Evolutionary conservation across 2,329 filamentous ascomycete species (phyloP).

Genomic region (Septoria petroselini): DNA sequence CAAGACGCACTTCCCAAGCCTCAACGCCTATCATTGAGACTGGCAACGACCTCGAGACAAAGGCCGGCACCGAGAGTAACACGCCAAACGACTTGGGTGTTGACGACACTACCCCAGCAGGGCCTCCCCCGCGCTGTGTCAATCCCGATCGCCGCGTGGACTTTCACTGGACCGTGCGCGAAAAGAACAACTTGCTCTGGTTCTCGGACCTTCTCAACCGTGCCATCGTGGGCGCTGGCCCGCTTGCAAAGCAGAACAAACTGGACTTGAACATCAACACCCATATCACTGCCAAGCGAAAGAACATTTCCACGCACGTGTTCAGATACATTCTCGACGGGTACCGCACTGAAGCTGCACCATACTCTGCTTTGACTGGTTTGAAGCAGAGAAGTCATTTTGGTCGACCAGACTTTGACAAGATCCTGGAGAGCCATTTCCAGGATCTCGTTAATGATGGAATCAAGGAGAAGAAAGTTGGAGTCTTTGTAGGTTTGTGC

Average conservation of each 20-base stretch:
- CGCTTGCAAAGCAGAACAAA: slow-evolving; percentile 35
- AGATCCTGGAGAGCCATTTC: slow-evolving; percentile 55
- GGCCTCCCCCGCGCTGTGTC: slow-evolving; percentile 6
- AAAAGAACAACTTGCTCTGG: slow-evolving; percentile 57
- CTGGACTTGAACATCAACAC: slow-evolving; percentile 57
- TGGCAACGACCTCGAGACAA: neutral
- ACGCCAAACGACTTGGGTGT: neutral
- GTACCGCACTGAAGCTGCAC: slow-evolving; percentile 52
- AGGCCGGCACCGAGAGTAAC: neutral
- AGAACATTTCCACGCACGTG: slow-evolving; percentile 53
- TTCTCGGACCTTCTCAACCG: slow-evolving; percentile 56
- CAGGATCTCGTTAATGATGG: slow-evolving; percentile 49
- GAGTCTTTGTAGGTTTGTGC: slow-evolving; percentile 51
- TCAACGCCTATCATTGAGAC: slow-evolving; percentile 2
- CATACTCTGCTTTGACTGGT: slow-evolving; percentile 54
- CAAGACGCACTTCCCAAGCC: slow-evolving; percentile 1
- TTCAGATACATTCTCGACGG: slow-evolving; percentile 58
- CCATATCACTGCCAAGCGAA: slow-evolving; percentile 56
- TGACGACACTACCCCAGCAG: neutral
- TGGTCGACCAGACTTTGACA: slow-evolving; percentile 53
- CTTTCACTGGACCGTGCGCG: slow-evolving; percentile 60
- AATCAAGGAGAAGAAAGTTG: slow-evolving; percentile 31
- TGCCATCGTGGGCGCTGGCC: slow-evolving; percentile 38
- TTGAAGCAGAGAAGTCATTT: slow-evolving; percentile 55
- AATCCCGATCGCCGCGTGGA: slow-evolving; percentile 42